These are phyloP conservation scores for Kalanchoe fedtschenkoi DNA, from an alignment of 164 flowering plant species.

Conservation along the genomic window DNA sequence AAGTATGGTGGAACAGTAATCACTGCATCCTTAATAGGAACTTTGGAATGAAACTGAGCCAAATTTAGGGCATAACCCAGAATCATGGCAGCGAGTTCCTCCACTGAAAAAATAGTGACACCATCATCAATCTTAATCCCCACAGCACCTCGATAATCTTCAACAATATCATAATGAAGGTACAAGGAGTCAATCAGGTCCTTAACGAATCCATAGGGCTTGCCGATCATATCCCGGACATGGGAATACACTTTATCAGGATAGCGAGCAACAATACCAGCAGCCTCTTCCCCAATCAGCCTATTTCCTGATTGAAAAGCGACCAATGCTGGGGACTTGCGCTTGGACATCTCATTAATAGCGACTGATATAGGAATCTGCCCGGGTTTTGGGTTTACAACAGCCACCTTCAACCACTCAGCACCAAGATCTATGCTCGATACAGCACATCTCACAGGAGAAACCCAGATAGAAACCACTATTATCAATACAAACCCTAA, in stretches of 20 bases:
- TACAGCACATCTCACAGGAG: conserved; percentile 54
- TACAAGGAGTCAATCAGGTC: conserved; percentile 34
- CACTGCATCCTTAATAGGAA: conserved; percentile 56
- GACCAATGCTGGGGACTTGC: conserved; percentile 79
- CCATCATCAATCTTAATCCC: conserved; percentile 44
- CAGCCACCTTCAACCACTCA: conserved; percentile 89
- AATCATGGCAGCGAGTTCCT: conserved; percentile 79
- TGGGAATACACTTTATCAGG: conserved; percentile 72
- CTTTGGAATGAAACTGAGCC: conserved; percentile 73
- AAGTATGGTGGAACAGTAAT: conserved; percentile 79
- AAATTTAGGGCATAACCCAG: conserved; percentile 45
- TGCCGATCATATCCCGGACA: conserved; percentile 53
- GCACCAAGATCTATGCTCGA: conserved; percentile 92
- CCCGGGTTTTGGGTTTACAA: conserved; percentile 85
- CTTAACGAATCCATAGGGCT: conserved; percentile 35
- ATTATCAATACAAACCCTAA: conserved; percentile 23
- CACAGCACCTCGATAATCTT: conserved; percentile 51
- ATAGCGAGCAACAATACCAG: conserved; percentile 66
- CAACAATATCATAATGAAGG: conserved; percentile 52
- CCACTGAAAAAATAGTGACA: conserved; percentile 37
- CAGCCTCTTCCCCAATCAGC: conserved; percentile 77
- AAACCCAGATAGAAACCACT: conserved; percentile 13
- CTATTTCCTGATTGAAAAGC: conserved; percentile 60
- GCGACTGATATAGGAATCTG: conserved; percentile 83
- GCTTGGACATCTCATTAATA: conserved; percentile 96